These are phyloP conservation scores for Solanum hybrid DNA, from an alignment of 305 asterid genomes.

Conservation along the genomic window DNA sequence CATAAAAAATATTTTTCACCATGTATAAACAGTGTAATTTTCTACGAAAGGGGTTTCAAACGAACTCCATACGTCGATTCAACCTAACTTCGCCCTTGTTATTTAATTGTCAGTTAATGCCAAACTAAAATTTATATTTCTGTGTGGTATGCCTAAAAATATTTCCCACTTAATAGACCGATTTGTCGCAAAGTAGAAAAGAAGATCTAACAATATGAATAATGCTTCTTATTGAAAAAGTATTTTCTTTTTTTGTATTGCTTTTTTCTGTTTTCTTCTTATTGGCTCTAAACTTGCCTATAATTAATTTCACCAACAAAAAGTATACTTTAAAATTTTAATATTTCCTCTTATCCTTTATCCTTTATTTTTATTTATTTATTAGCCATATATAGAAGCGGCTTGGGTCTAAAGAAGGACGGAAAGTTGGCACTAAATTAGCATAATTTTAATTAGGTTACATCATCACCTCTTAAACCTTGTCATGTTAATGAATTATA, in stretches of 20 bases:
- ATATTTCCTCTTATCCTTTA: neutral
- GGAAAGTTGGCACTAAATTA: neutral
- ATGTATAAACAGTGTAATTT: no score
- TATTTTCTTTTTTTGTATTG: neutral
- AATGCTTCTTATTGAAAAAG: neutral
- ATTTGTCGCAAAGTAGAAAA: neutral
- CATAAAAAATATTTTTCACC: no score
- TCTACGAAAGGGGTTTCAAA: rapidly evolving
- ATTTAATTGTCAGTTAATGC: no score
- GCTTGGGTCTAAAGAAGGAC: neutral
- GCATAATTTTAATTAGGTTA: neutral
- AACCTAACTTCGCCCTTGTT: neutral
- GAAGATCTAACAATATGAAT: neutral
- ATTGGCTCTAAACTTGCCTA: neutral
- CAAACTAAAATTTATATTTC: neutral
- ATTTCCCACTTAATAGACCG: neutral
- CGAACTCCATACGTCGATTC: no score
- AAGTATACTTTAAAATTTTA: neutral
- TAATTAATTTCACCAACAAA: neutral
- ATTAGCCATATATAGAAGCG: neutral
- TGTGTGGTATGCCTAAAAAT: neutral
- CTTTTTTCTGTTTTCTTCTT: neutral
- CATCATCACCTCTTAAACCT: neutral
- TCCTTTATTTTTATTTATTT: neutral
- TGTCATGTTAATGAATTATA: neutral